Percentiles rank a stretch among this genome's conserved stretches.
Conservation (phyloP, 2,329 filamentous ascomycete genomes). For the Colletotrichum lupini region DNA sequence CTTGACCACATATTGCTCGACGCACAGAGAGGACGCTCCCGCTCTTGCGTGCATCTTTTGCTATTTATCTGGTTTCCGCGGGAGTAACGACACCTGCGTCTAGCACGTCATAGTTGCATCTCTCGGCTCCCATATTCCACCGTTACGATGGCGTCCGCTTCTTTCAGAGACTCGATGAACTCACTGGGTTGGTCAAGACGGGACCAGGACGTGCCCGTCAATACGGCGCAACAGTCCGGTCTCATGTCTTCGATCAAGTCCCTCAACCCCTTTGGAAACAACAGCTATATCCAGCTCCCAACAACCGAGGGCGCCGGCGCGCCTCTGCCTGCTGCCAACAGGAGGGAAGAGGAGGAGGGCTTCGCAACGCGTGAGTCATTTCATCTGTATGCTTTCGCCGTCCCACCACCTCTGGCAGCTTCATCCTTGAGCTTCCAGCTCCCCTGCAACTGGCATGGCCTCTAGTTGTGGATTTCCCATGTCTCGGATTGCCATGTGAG, state of each 20-base stretch:
- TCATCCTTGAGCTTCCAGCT: slow-evolving; percentile 46
- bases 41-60: background rate
- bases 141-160: slow-evolving; percentile 80
- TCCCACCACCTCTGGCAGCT: slow-evolving; percentile 38
- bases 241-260: slow-evolving; percentile 85
- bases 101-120: slow-evolving; percentile 13
- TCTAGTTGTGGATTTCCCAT: slow-evolving; percentile 48
- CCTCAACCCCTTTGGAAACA: slow-evolving; percentile 86
- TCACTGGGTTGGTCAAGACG: slow-evolving; percentile 94
- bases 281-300: slow-evolving; percentile 91
- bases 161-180: slow-evolving; percentile 94
- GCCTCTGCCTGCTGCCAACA: slow-evolving; percentile 83
- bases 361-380: slow-evolving; percentile 90
- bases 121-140: background rate
- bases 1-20: slow-evolving; percentile 13
- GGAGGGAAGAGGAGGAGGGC: slow-evolving; percentile 93
- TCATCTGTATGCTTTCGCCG: slow-evolving; percentile 36
- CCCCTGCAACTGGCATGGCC: slow-evolving; percentile 60
- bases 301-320: slow-evolving; percentile 85
- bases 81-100: background rate
- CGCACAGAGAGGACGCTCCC: background rate
- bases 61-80: background rate
- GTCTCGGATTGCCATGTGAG: slow-evolving; percentile 50
- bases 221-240: slow-evolving; percentile 76
- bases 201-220: slow-evolving; percentile 79